Base-by-base conservation (phyloP, 805 yeast genomes). In the Saitoella complicata region DNA sequence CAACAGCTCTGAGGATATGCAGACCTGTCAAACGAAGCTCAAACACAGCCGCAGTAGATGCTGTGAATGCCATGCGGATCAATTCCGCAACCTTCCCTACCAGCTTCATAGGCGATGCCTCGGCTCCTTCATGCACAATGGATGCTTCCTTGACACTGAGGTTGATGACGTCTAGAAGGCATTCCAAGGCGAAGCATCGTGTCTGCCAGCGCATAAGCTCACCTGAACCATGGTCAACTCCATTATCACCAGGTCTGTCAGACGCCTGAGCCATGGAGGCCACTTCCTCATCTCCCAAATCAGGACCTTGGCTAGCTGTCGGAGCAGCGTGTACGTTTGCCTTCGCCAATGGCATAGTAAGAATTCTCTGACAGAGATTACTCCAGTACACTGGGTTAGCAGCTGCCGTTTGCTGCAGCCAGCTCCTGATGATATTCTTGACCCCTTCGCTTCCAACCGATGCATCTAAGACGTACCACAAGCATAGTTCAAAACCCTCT, bases 1-100 rank as follows among this genome's bases (percentile, higher is more conserved):
- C 65, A 1, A 82, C 67, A 39, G 72, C 72, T 45, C 78, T 79
- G 31, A 91, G 65, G 5, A 88, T 63, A 10, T 66, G 65, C 32
- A 88, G 64, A 0, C 96, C 95, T 21, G 70, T 57, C 4, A 76
- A 56, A 51, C 83, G 75, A 48, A 86, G 64, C 3, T 67, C 63
- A 33, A 71, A 60, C 3, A 83, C 70, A 4, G 78, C 71, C 0
- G 93, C 73, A 0, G 94, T 81, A 0, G 94, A 76, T 0, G 94
- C 85, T 7, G 80, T 69, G 55, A 84, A 87, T 1, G 95, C 77
- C 5, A 85, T 66, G 49, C 80, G 78, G 31, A 87, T 78, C 37
- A 88, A 60, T 13, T 82, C 93, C 13, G 70, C 66, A 3, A 64
- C 55, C 13, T 48, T 51, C 1, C 52, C 49, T 1, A 61, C 54